phyloP scores from a whole-genome alignment of 202 grass and related monocot genomes.

The Thinopyrum obtusiflorum region DNA sequence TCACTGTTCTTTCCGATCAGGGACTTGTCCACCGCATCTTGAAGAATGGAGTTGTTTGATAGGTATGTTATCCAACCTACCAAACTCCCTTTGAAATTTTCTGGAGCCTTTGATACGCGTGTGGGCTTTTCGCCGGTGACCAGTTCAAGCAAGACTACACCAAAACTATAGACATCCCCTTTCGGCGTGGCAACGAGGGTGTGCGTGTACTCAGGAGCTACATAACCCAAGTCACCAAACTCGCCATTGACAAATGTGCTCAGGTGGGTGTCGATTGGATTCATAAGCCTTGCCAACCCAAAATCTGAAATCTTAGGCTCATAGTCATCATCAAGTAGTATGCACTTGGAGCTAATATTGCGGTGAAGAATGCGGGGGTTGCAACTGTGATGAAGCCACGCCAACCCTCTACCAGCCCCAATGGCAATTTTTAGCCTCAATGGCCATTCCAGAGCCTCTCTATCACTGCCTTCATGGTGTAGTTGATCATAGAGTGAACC shows the following conservation, averaged over 20 bases:
- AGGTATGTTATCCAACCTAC: conserved; percentile 96
- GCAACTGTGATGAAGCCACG: conserved; percentile 95
- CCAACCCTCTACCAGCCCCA: conserved; percentile 79
- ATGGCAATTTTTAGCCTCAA: conserved; percentile 87
- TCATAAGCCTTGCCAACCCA: conserved; percentile 92
- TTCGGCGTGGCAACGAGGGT: conserved; percentile 94
- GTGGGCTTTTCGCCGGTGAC: conserved; percentile 78
- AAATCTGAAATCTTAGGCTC: conserved; percentile 96
- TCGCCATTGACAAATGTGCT: conserved; percentile 95
- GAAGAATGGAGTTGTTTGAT: conserved; percentile 83
- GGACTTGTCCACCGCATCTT: conserved; percentile 76
- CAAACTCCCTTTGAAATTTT: conserved; percentile 88
- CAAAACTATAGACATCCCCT: conserved; percentile 91
- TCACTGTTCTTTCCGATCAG: conserved; percentile 86
- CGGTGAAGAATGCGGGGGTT: conserved; percentile 94
- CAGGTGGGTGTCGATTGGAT: conserved; percentile 95
- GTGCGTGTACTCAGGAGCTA: conserved; percentile 78
- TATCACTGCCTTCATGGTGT: conserved; percentile 34
- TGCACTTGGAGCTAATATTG: conserved; percentile 96
- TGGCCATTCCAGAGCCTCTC: conserved; percentile 59
- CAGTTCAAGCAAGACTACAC: conserved; percentile 85
- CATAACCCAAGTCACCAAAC: conserved; percentile 92
- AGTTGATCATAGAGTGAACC: conserved; percentile 72
- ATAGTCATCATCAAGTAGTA: conserved; percentile 83
- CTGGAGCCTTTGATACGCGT: conserved; percentile 71